These are phyloP conservation scores for Myxozyma lipomycoides DNA, from an alignment of 805 yeast species.

Conservation along the genomic window DNA sequence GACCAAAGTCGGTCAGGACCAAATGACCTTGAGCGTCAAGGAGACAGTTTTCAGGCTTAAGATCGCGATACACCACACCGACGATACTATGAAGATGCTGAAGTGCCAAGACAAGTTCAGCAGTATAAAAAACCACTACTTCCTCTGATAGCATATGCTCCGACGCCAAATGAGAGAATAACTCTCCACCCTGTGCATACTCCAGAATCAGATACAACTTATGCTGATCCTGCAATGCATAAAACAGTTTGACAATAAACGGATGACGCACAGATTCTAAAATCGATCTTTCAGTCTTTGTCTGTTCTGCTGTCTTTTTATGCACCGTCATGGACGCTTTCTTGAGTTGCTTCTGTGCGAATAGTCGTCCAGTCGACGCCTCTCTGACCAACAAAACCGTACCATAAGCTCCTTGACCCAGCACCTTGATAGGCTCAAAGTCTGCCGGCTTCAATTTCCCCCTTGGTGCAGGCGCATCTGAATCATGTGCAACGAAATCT, in stretches of 20 bases:
- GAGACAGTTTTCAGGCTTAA: slow-evolving; percentile 87
- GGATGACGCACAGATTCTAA: slow-evolving; percentile 70
- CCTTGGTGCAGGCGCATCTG: slow-evolving; percentile 26
- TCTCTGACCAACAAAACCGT: slow-evolving; percentile 77
- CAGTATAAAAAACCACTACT: slow-evolving; percentile 70
- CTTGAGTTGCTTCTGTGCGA: slow-evolving; percentile 80
- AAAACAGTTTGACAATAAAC: slow-evolving; percentile 73
- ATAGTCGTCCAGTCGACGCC: slow-evolving; percentile 55
- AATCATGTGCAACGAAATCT: slow-evolving; percentile 37
- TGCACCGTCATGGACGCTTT: slow-evolving; percentile 73
- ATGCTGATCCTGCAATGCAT: slow-evolving; percentile 76
- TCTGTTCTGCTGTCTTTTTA: slow-evolving; percentile 60
- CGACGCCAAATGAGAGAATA: slow-evolving; percentile 59
- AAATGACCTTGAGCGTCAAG: slow-evolving; percentile 71
- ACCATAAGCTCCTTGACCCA: slow-evolving; percentile 88
- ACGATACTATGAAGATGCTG: slow-evolving; percentile 63
- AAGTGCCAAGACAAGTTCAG: slow-evolving; percentile 75
- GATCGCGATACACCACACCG: slow-evolving; percentile 82
- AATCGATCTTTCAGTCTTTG: slow-evolving; percentile 74
- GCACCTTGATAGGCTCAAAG: slow-evolving; percentile 68
- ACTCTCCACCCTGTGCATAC: slow-evolving; percentile 85
- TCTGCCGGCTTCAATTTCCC: slow-evolving; percentile 39
- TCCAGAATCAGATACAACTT: slow-evolving; percentile 73
- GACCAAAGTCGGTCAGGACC: slow-evolving; percentile 81
- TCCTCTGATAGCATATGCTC: slow-evolving; percentile 48